phyloP scores from a whole-genome alignment of 139 green algal genomes.

The Coelastrella sp. region DNA sequence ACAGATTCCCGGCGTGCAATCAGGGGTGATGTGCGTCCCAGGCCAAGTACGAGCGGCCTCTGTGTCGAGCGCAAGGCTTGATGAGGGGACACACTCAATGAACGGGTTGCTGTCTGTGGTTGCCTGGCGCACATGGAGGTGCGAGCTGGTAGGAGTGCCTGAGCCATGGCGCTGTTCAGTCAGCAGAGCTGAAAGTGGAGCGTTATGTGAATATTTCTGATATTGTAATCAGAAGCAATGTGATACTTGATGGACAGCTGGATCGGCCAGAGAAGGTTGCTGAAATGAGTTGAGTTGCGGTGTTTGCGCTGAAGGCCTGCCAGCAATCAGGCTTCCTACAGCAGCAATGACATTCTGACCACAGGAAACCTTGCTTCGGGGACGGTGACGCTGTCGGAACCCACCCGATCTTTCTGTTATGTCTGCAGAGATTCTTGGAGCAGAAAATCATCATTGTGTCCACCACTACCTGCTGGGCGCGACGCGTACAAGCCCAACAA shows the following conservation, averaged over 20 bases:
- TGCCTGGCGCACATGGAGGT: background rate
- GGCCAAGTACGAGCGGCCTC: background rate
- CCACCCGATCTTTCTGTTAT: background rate
- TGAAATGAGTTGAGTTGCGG: too few species aligned
- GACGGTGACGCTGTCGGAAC: background rate
- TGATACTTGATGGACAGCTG: too few species aligned
- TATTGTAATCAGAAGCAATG: too few species aligned
- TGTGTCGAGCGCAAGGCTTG: background rate
- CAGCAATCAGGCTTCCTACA: background rate
- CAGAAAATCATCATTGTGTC: too few species aligned
- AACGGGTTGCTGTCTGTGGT: background rate
- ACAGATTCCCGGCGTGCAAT: conserved; percentile 13
- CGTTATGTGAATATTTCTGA: too few species aligned
- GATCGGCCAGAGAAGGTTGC: too few species aligned
- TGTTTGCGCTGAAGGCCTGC: background rate
- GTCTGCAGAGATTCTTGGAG: background rate
- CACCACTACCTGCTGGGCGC: too few species aligned
- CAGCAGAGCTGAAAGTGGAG: too few species aligned
- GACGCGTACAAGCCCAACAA: too few species aligned
- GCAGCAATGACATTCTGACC: background rate
- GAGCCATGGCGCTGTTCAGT: background rate
- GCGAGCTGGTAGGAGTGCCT: background rate
- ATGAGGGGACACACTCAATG: background rate
- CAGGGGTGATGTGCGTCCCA: background rate
- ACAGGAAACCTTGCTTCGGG: background rate